A percentile compares a stretch with the other conserved stretches of the same genome.
These are phyloP conservation scores for Babesia gibsoni DNA, from an alignment of 169 alveolate genomes.

Conservation along the genomic window DNA sequence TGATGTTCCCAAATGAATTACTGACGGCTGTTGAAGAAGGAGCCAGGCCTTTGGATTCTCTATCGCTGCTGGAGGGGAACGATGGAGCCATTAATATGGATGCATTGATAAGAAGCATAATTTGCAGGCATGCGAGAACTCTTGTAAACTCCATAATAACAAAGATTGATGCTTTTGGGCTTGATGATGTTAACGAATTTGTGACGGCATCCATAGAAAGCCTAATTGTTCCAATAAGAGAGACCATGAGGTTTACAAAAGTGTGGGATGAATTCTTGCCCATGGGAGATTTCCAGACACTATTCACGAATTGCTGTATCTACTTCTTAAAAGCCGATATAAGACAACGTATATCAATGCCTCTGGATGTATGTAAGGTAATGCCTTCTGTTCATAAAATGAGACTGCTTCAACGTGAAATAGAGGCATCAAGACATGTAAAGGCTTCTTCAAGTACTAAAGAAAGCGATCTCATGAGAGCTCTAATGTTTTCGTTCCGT, in stretches of 20 bases:
- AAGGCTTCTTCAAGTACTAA: conserved; percentile 19
- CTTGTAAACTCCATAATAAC: neutral
- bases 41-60: conserved; percentile 22
- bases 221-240: neutral
- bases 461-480: conserved; percentile 2
- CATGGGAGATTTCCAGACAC: conserved; percentile 32
- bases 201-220: conserved; percentile 6
- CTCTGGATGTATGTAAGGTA: conserved; percentile 16
- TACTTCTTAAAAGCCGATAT: conserved; percentile 10
- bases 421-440: conserved; percentile 34
- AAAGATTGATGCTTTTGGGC: neutral
- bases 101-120: neutral
- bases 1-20: conserved; percentile 22
- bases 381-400: conserved; percentile 46
- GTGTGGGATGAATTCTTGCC: conserved; percentile 53
- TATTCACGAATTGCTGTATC: conserved; percentile 47
- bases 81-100: conserved; percentile 4
- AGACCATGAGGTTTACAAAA: conserved; percentile 1
- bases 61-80: conserved; percentile 1
- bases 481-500: conserved; percentile 29
- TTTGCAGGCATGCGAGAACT: neutral
- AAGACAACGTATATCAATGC: neutral
- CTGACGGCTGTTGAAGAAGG: neutral
- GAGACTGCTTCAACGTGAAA: conserved; percentile 53
- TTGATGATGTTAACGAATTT: neutral